Percentiles rank a stretch among this genome's conserved stretches.
Evolutionary conservation across 2,329 filamentous ascomycete species (phyloP).

Genomic region (Harringtonia lauricola): DNA sequence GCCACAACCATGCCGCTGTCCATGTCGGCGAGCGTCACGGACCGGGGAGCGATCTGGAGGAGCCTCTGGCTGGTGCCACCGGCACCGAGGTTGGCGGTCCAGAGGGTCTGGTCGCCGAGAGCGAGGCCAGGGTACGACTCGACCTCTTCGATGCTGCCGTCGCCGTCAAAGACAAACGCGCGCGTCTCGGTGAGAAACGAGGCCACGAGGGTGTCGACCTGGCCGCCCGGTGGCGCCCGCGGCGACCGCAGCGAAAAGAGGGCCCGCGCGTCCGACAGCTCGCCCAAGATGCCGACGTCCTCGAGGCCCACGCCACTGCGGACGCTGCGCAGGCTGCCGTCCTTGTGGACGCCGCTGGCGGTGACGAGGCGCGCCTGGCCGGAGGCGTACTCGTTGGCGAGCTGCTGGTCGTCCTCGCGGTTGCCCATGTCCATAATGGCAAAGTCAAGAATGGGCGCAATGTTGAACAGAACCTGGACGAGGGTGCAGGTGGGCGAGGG

Average conservation of each 20-base stretch:
- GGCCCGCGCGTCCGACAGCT: slow-evolving; percentile 63
- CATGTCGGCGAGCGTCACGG: slow-evolving; percentile 50
- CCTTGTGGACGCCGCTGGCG: slow-evolving; percentile 79
- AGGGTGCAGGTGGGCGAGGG: slow-evolving; percentile 33
- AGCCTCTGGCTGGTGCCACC: slow-evolving; percentile 33
- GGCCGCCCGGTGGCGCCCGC: slow-evolving; percentile 16
- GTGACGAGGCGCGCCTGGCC: slow-evolving; percentile 90
- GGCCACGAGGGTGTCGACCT: slow-evolving; percentile 61
- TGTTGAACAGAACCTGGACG: slow-evolving; percentile 69
- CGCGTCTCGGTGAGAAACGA: slow-evolving; percentile 78
- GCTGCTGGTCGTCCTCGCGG: slow-evolving; percentile 61
- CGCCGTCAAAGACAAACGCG: slow-evolving; percentile 62
- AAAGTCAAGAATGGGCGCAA: slow-evolving; percentile 86
- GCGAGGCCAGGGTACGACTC: slow-evolving; percentile 62
- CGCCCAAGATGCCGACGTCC: slow-evolving; percentile 70
- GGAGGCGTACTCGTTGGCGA: slow-evolving; percentile 82
- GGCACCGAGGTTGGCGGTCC: slow-evolving; percentile 48
- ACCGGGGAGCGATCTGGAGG: slow-evolving; percentile 64
- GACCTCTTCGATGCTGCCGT: slow-evolving; percentile 78
- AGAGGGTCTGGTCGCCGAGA: slow-evolving; percentile 60
- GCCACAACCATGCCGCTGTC: slow-evolving; percentile 42
- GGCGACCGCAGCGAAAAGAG: slow-evolving; percentile 56
- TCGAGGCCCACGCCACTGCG: slow-evolving; percentile 89
- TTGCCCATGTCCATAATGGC: slow-evolving; percentile 94
- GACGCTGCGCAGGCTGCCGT: slow-evolving; percentile 81